phyloP scores from a whole-genome alignment of 2,329 filamentous ascomycete species.

The Trichoderma pleuroti region DNA sequence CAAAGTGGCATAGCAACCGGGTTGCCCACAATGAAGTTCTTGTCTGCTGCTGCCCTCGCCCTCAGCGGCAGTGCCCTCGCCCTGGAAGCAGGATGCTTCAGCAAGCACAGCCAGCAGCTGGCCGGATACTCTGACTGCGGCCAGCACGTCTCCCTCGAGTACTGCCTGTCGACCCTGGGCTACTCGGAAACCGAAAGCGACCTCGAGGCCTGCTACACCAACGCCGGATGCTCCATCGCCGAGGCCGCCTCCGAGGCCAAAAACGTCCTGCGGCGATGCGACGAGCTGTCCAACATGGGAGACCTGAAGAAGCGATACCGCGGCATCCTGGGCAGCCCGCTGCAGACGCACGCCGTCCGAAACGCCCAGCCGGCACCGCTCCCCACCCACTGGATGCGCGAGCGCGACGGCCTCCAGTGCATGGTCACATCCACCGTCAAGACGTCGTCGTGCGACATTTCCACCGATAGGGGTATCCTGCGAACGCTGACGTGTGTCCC shows the following conservation, averaged over 20 bases:
- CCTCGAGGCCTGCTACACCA: constrained; percentile 38
- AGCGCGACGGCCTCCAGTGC: constrained; percentile 30
- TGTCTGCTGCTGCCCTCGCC: constrained; percentile 25
- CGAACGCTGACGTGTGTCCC: constrained; percentile 39
- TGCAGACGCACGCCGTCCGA: constrained; percentile 12
- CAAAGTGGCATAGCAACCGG: background rate
- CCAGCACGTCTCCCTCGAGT: constrained; percentile 38
- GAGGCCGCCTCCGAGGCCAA: constrained; percentile 32
- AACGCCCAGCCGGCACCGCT: constrained; percentile 22
- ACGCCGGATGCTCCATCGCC: constrained; percentile 34
- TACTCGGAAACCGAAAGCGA: constrained; percentile 30
- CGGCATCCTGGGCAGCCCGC: constrained; percentile 7
- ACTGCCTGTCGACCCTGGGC: constrained; percentile 40
- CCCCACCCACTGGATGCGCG: constrained; percentile 20
- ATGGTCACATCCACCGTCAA: constrained; percentile 35
- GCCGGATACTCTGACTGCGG: constrained; percentile 43
- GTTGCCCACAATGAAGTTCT: constrained; percentile 18
- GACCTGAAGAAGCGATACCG: constrained; percentile 31
- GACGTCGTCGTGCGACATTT: constrained; percentile 39
- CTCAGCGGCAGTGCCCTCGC: constrained; percentile 35
- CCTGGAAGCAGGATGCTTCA: constrained; percentile 39
- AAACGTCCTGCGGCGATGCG: constrained; percentile 33
- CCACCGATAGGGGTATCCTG: constrained; percentile 36
- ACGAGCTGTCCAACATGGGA: constrained; percentile 26
- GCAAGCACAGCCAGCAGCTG: constrained; percentile 37